Percentiles rank a stretch among this genome's conserved stretches.
phyloP scores from a whole-genome alignment of 2,329 filamentous ascomycete species.

The Penicillium sp. region DNA sequence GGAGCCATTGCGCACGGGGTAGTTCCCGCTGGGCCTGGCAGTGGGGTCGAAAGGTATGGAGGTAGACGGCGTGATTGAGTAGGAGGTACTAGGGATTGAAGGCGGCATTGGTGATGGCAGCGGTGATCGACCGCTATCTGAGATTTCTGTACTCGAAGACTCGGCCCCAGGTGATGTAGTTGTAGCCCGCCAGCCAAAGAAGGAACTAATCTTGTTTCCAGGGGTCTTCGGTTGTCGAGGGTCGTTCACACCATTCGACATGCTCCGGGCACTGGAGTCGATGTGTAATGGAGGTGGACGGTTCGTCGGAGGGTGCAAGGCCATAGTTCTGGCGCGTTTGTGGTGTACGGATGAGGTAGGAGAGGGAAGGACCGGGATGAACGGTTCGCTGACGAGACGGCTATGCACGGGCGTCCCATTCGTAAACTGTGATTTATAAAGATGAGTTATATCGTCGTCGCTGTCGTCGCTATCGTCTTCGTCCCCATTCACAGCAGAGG shows the following conservation, averaged over 20 bases:
- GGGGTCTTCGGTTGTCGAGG: conserved; percentile 55
- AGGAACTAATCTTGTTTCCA: conserved; percentile 64
- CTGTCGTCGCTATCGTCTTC: conserved; percentile 37
- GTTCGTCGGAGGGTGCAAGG: conserved; percentile 47
- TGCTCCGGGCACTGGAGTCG: conserved; percentile 44
- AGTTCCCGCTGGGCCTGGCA: conserved; percentile 52
- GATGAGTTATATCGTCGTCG: conserved; percentile 33
- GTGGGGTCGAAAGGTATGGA: conserved; percentile 55
- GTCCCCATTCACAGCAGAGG: conserved; percentile 28
- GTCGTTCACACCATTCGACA: conserved; percentile 38
- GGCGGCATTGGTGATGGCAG: conserved; percentile 58
- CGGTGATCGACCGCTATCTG: conserved; percentile 63
- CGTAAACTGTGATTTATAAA: conserved; percentile 35
- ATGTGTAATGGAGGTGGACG: conserved; percentile 51
- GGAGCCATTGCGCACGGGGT: conserved; percentile 46
- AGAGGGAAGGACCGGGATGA: conserved; percentile 71
- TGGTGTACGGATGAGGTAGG: conserved; percentile 60
- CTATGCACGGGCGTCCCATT: conserved; percentile 45
- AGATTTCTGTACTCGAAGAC: conserved; percentile 67
- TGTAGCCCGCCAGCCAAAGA: conserved; percentile 69
- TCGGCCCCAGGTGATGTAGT: conserved; percentile 60
- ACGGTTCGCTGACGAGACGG: conserved; percentile 50
- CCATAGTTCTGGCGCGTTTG: conserved; percentile 49
- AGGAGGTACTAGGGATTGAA: conserved; percentile 38
- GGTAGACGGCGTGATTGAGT: conserved; percentile 46